A percentile compares a stretch with the other conserved stretches of the same genome.
Evolutionary conservation across 805 yeast genomes (phyloP).

Genomic region (Sungouiozyma intestinalis): DNA sequence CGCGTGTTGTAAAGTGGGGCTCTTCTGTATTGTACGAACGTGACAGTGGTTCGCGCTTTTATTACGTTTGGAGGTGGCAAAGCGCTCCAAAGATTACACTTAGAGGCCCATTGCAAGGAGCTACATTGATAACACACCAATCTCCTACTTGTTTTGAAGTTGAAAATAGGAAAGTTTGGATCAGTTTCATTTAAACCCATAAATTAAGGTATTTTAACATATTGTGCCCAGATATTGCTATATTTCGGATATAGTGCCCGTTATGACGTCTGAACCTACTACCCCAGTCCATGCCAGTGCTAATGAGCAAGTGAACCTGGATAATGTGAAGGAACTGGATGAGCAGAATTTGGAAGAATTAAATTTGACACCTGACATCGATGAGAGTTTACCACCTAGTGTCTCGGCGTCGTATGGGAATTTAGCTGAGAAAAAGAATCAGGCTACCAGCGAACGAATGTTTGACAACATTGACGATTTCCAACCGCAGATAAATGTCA

Average conservation of each 20-base stretch:
- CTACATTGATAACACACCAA: too few relatives aligned
- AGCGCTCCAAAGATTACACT: too few relatives aligned
- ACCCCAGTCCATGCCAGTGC: constrained; percentile 26
- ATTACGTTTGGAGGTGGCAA: too few relatives aligned
- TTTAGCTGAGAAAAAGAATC: not conserved
- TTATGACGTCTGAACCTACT: constrained; percentile 12
- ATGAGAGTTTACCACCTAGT: constrained; percentile 9
- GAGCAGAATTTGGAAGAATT: constrained; percentile 21
- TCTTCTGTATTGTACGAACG: too few relatives aligned
- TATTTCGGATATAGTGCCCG: not conserved
- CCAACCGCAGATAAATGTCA: constrained; percentile 21
- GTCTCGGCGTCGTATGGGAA: not conserved
- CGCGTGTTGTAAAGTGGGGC: too few relatives aligned
- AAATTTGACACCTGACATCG: constrained; percentile 17
- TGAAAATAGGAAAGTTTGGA: too few relatives aligned
- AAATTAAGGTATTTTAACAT: not conserved
- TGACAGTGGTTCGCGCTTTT: too few relatives aligned
- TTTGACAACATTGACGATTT: constrained; percentile 25
- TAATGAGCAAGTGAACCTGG: constrained; percentile 17
- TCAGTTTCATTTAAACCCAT: too few relatives aligned
- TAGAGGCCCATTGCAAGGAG: too few relatives aligned
- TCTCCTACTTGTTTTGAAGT: too few relatives aligned
- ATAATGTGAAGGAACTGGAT: constrained; percentile 18
- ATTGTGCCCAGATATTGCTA: not conserved
- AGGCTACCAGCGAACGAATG: not conserved